Evolutionary conservation across 1,284 basidiomycete genomes (phyloP), one percentile per base, ranked within the genome.

Genomic region (Microbotryum saponariae): DNA sequence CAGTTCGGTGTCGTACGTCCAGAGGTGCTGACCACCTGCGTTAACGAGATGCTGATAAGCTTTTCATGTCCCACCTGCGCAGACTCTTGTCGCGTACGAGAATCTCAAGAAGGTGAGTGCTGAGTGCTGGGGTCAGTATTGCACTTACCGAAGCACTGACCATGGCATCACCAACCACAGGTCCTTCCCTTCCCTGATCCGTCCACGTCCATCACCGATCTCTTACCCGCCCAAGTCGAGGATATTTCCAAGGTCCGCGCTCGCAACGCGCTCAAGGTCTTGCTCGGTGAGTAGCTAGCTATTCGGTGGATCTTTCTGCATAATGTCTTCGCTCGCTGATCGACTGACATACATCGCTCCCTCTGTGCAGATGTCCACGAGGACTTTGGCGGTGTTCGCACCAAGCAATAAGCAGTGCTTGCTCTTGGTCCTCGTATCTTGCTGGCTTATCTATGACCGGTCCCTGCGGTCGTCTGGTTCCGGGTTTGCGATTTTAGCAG

Each of bases 51-150:
- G 51, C 59, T 61, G 70, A 60, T 70, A 71, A 29, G 71, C 72
- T n/a, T 68, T 71, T 54, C 72, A 70, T 31, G 73, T 70, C 31
- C 70, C 69, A 9, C 87, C 74, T 94, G 93, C 74, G 90, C 90
- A 58, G 96, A 98, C 94, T 25, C 80, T 98, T 31, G 85, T 96
- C 65, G 87, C 85, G 45, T 91, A 91, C 77, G 89, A 91, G 74
- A 84, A 87, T 74, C 77, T 88, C 71, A 85, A 86, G 79, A 83
- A 84, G 72, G 37, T 42, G 37, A 16, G 16, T 14, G 37, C 2
- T 31, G 31, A 9, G 7, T 31, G 31, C 8, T 10, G 9, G 6
- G 9, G 7, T 31, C 31, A 42, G 2, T 14, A 42, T 42, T 18
- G 12, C 37, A 42, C 4, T 3, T 42, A 18, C 37, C 16, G 12